Conservation (phyloP, 83 land plant genomes). For the Diphasiastrum complanatum region DNA sequence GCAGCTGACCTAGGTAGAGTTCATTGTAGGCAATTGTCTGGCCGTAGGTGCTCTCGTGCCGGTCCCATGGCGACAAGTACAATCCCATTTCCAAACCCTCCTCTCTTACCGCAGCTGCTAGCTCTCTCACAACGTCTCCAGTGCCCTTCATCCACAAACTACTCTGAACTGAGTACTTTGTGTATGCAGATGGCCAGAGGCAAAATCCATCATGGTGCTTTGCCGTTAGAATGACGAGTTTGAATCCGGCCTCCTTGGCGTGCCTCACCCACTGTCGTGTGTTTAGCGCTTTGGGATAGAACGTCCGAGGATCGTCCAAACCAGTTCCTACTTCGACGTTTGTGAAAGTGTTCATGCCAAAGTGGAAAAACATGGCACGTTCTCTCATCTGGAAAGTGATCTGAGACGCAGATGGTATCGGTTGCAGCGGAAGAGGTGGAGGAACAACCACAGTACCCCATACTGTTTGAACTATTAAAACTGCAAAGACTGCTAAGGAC, state of each 20-base stretch:
- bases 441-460: too few relatives aligned
- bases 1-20: slow-evolving; percentile 67
- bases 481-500: too few relatives aligned
- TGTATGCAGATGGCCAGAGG: slow-evolving; percentile 86
- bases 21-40: slow-evolving; percentile 58
- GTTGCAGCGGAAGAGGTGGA: slow-evolving; percentile 79
- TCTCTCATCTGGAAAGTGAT: slow-evolving; percentile 79
- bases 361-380: slow-evolving; percentile 74
- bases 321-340: slow-evolving; percentile 87
- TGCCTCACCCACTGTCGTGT: slow-evolving; percentile 60
- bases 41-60: slow-evolving; percentile 78
- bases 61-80: slow-evolving; percentile 94
- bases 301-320: slow-evolving; percentile 51
- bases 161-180: slow-evolving; percentile 57
- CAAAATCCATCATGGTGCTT: slow-evolving; percentile 98
- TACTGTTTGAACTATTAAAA: too few relatives aligned
- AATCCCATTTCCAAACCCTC: slow-evolving; percentile 63
- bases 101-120: slow-evolving; percentile 47
- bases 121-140: slow-evolving; percentile 75
- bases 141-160: slow-evolving; percentile 64
- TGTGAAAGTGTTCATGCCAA: slow-evolving; percentile 92
- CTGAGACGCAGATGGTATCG: slow-evolving; percentile 63
- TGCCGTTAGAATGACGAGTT: slow-evolving; percentile 66
- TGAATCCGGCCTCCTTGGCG: slow-evolving; percentile 53
- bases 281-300: slow-evolving; percentile 59